Evolutionary conservation across 2,329 filamentous ascomycete species (phyloP).

Genomic region (Colletotrichum falcatum): DNA sequence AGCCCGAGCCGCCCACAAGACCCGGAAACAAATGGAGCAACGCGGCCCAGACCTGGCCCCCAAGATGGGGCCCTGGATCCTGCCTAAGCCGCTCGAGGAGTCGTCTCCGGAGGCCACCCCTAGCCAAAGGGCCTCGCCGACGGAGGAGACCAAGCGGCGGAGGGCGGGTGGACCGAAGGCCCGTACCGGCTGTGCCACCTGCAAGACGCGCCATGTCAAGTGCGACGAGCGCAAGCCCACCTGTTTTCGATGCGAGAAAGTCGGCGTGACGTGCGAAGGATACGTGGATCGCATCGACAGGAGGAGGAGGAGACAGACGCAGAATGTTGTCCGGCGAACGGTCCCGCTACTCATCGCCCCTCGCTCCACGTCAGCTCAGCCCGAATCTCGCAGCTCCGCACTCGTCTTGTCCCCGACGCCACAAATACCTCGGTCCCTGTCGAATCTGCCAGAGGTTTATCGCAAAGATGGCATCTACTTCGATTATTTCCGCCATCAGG

Average conservation of each 20-base stretch:
- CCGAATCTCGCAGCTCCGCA: not conserved
- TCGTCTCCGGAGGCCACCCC: constrained; percentile 6
- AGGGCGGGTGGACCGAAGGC: constrained; percentile 35
- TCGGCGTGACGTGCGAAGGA: constrained; percentile 32
- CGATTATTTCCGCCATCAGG: constrained; percentile 29
- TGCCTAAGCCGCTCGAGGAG: constrained; percentile 15
- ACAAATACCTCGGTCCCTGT: constrained; percentile 6
- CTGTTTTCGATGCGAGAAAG: constrained; percentile 39
- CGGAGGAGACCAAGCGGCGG: constrained; percentile 24
- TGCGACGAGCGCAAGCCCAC: constrained; percentile 47
- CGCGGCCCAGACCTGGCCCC: constrained; percentile 16
- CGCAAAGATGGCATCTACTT: constrained; percentile 29
- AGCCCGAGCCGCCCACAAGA: not conserved
- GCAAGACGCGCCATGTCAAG: constrained; percentile 47
- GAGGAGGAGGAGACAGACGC: constrained; percentile 1
- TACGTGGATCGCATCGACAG: constrained; percentile 24
- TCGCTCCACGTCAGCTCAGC: not conserved
- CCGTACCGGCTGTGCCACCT: constrained; percentile 40
- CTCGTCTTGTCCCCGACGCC: not conserved
- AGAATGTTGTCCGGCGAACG: constrained; percentile 8
- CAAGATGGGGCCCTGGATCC: constrained; percentile 19
- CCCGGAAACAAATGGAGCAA: not conserved
- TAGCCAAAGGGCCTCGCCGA: constrained; percentile 14
- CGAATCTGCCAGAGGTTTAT: constrained; percentile 14
- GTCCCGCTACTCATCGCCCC: constrained; percentile 16